Conservation (phyloP, 1,284 basidiomycete genomes). For the Agaricales sp. region DNA sequence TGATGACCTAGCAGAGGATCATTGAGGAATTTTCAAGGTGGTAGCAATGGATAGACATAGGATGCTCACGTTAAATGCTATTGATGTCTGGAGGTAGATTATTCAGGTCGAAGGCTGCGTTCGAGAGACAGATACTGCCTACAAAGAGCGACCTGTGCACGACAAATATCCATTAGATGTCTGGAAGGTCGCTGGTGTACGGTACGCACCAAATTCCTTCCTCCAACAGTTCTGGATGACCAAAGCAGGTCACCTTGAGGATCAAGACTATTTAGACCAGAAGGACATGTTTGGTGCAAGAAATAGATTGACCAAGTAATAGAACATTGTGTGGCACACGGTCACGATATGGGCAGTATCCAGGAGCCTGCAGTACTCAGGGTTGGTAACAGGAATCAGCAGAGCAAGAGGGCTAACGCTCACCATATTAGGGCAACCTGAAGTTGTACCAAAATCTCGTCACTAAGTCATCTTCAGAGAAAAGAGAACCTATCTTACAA, state of each 20-base stretch:
- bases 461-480: background rate
- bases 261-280: background rate
- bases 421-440: background rate
- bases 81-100: background rate
- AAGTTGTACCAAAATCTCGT: background rate
- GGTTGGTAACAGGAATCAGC: background rate
- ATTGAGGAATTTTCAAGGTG: background rate
- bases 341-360: background rate
- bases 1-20: background rate
- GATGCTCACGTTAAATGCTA: background rate
- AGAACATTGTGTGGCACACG: background rate
- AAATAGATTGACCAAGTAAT: background rate
- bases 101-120: too few relatives aligned
- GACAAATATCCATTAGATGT: background rate
- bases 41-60: background rate
- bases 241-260: background rate
- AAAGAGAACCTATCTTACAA: background rate
- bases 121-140: background rate
- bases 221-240: background rate
- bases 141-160: background rate
- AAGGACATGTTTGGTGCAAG: background rate
- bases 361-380: background rate
- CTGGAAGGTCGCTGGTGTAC: background rate
- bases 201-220: background rate
- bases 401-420: background rate